Percentiles rank a stretch among this genome's conserved stretches.
phyloP scores from a whole-genome alignment of 2,329 filamentous ascomycete genomes.

The Didymella keratinophila region DNA sequence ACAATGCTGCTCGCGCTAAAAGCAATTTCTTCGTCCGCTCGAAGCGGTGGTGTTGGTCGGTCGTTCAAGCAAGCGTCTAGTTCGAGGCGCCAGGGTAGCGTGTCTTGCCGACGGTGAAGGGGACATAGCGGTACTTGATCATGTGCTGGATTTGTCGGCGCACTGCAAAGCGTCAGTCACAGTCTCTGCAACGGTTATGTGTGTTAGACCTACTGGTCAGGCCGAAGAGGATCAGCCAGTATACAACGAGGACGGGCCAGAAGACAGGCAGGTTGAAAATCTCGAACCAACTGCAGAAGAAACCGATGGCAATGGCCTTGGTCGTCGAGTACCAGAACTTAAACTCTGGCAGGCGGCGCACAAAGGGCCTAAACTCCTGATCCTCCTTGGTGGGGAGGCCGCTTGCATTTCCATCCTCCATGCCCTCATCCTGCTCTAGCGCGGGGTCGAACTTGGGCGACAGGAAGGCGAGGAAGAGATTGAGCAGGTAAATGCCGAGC shows the following conservation, averaged over 20 bases:
- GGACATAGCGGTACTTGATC: slow-evolving; percentile 99
- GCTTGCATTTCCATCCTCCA: slow-evolving; percentile 84
- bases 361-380: slow-evolving; percentile 97
- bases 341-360: slow-evolving; percentile 94
- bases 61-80: slow-evolving; percentile 25
- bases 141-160: slow-evolving; percentile 99
- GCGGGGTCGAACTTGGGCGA: slow-evolving; percentile 99
- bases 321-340: slow-evolving; percentile 99
- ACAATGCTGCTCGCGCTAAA: slow-evolving; percentile 28
- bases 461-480: slow-evolving; percentile 98
- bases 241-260: slow-evolving; percentile 98
- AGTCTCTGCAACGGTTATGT: neutral
- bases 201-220: slow-evolving; percentile 78
- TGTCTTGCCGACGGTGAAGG: slow-evolving; percentile 87
- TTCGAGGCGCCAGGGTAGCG: slow-evolving; percentile 44
- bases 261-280: slow-evolving; percentile 98
- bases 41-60: slow-evolving; percentile 8
- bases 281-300: slow-evolving; percentile 89
- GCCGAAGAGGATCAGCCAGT: slow-evolving; percentile 96
- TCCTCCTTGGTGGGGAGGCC: slow-evolving; percentile 92
- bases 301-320: slow-evolving; percentile 81
- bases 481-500: slow-evolving; percentile 97
- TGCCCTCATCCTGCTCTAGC: slow-evolving; percentile 91
- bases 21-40: slow-evolving; percentile 21
- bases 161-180: slow-evolving; percentile 65